phyloP scores from a whole-genome alignment of 805 yeast genomes.

The Hanseniaspora vineae region DNA sequence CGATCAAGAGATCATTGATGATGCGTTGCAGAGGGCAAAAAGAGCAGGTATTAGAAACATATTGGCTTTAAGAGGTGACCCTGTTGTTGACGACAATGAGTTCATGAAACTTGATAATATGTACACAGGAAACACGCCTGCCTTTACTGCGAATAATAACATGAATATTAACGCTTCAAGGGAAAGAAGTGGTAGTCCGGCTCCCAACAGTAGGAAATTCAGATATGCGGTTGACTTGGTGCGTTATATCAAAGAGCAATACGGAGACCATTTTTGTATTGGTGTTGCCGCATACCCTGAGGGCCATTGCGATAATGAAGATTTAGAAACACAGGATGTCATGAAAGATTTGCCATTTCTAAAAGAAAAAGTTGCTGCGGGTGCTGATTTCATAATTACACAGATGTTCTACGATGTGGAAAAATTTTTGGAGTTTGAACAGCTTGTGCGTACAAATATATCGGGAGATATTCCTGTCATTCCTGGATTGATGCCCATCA shows the following conservation, averaged over 20 bases:
- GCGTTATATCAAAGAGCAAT: slow-evolving; percentile 50
- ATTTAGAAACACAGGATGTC: slow-evolving; percentile 56
- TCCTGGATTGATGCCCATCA: slow-evolving; percentile 89
- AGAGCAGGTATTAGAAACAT: slow-evolving; percentile 74
- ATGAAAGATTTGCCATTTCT: slow-evolving; percentile 63
- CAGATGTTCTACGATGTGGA: slow-evolving; percentile 85
- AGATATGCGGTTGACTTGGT: slow-evolving; percentile 78
- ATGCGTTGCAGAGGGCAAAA: slow-evolving; percentile 62
- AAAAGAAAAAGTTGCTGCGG: slow-evolving; percentile 79
- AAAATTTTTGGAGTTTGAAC: slow-evolving; percentile 57
- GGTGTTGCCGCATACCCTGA: slow-evolving; percentile 99
- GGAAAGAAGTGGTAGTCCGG: slow-evolving; percentile 19
- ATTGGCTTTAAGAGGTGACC: slow-evolving; percentile 90
- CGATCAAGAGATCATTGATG: slow-evolving; percentile 60
- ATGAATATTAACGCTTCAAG: not conserved
- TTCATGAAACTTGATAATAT: slow-evolving; percentile 11
- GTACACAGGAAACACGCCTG: slow-evolving; percentile 23
- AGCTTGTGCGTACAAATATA: slow-evolving; percentile 30
- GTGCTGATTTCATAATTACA: slow-evolving; percentile 88
- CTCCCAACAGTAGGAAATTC: slow-evolving; percentile 27
- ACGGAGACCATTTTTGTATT: slow-evolving; percentile 77
- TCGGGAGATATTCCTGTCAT: slow-evolving; percentile 42
- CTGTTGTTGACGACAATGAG: slow-evolving; percentile 51
- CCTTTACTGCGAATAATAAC: slow-evolving; percentile 34
- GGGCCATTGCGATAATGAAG: slow-evolving; percentile 80